A percentile compares a stretch with the other conserved stretches of the same genome.
Evolutionary conservation across 2,329 filamentous ascomycete species (phyloP).

Genomic region (Exophiala lecanii-corni): DNA sequence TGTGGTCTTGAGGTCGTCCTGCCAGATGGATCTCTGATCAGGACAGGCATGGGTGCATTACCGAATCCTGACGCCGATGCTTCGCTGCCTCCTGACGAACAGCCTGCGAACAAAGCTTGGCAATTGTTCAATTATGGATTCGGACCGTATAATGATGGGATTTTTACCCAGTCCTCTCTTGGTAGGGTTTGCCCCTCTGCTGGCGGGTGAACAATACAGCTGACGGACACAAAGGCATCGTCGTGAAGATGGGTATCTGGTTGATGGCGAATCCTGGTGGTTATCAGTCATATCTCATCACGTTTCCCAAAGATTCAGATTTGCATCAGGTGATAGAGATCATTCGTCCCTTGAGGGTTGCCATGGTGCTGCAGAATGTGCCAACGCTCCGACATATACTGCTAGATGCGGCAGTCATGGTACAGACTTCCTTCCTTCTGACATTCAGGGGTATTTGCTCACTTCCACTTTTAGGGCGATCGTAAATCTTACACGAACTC

Average conservation of each 20-base stretch:
- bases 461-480: conserved; percentile 7
- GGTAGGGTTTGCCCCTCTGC: no score
- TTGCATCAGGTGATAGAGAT: conserved; percentile 39
- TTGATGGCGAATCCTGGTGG: conserved; percentile 52
- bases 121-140: conserved; percentile 42
- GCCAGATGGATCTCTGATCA: conserved; percentile 36
- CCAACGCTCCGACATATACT: conserved; percentile 44
- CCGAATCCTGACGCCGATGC: conserved; percentile 11
- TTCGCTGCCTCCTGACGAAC: conserved; percentile 7
- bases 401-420: conserved; percentile 43
- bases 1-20: conserved; percentile 44
- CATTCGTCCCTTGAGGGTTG: conserved; percentile 33
- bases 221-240: no score
- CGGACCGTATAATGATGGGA: conserved; percentile 38
- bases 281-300: conserved; percentile 42
- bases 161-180: conserved; percentile 51
- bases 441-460: background rate
- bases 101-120: conserved; percentile 35
- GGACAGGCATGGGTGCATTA: conserved; percentile 41
- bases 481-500: conserved; percentile 32
- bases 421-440: conserved; percentile 13
- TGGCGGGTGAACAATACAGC: background rate
- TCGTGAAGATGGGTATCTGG: conserved; percentile 53
- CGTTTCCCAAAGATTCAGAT: conserved; percentile 47
- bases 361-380: conserved; percentile 46